Conservation (phyloP, 768 basidiomycete species). For the Lentinula sp. region DNA sequence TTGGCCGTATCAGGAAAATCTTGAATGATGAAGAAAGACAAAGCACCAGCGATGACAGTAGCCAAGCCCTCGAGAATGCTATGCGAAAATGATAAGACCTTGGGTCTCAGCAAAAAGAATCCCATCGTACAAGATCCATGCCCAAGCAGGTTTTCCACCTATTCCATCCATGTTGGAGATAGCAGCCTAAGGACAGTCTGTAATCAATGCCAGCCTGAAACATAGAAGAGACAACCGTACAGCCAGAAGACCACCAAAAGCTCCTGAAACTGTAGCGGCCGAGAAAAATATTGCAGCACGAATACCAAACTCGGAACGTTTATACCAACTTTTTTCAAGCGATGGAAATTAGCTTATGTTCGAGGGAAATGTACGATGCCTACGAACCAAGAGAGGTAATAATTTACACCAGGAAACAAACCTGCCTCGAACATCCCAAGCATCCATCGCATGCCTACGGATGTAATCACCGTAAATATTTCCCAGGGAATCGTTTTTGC, state of each 20-base stretch:
- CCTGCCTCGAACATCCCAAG: constrained; percentile 74
- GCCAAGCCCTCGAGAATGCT: constrained; percentile 57
- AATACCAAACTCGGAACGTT: constrained; percentile 73
- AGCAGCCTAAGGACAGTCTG: constrained; percentile 33
- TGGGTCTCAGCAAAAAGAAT: neutral
- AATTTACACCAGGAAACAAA: constrained; percentile 57
- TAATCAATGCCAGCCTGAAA: constrained; percentile 13
- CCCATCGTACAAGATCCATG: constrained; percentile 64
- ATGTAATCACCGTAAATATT: neutral
- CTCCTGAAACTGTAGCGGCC: constrained; percentile 77
- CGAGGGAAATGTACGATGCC: neutral
- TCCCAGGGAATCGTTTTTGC: neutral
- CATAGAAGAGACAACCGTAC: constrained; percentile 41
- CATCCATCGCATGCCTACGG: constrained; percentile 63
- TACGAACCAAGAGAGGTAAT: constrained; percentile 65
- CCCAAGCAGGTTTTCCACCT: constrained; percentile 50
- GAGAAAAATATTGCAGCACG: constrained; percentile 66
- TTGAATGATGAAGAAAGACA: constrained; percentile 73
- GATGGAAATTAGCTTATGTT: neutral
- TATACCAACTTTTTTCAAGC: constrained; percentile 33
- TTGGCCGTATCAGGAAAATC: constrained; percentile 81
- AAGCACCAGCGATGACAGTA: constrained; percentile 58
- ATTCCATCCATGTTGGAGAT: constrained; percentile 70
- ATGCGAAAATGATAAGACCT: constrained; percentile 1
- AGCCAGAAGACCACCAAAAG: constrained; percentile 72